phyloP scores from a whole-genome alignment of 345 rosid species.

The Populus nigra region DNA sequence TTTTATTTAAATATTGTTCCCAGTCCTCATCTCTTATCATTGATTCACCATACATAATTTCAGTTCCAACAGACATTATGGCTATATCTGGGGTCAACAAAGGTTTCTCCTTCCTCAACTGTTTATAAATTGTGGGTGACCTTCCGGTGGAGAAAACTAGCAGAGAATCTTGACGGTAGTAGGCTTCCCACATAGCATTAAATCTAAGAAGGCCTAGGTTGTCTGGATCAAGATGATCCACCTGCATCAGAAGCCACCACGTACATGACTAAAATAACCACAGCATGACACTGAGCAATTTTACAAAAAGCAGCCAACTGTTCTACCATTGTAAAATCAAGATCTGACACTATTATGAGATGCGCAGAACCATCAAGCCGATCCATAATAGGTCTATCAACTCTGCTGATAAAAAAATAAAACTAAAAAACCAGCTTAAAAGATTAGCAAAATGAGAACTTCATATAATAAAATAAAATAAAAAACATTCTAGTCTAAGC shows the following conservation, averaged over 20 bases:
- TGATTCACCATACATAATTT: conserved; percentile 78
- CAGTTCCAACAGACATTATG: conserved; percentile 94
- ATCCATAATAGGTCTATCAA: conserved; percentile 11
- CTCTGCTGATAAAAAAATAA: no score
- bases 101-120: conserved; percentile 78
- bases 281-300: background rate
- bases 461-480: no score
- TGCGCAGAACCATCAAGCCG: conserved; percentile 24
- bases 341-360: conserved; percentile 26
- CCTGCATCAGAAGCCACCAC: conserved; percentile 6
- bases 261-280: background rate
- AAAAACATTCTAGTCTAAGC: no score
- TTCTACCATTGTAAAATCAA: conserved; percentile 25
- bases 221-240: conserved; percentile 16
- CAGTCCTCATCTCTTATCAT: conserved; percentile 86
- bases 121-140: conserved; percentile 74
- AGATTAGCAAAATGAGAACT: no score
- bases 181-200: conserved; percentile 82
- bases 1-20: conserved; percentile 65
- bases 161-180: conserved; percentile 75
- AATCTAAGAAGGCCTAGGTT: conserved; percentile 76
- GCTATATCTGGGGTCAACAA: conserved; percentile 86
- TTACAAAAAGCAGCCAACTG: background rate
- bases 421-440: no score
- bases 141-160: conserved; percentile 95